Base-by-base conservation (phyloP, 306 rosid genomes). In the Fragaria ananassa region DNA sequence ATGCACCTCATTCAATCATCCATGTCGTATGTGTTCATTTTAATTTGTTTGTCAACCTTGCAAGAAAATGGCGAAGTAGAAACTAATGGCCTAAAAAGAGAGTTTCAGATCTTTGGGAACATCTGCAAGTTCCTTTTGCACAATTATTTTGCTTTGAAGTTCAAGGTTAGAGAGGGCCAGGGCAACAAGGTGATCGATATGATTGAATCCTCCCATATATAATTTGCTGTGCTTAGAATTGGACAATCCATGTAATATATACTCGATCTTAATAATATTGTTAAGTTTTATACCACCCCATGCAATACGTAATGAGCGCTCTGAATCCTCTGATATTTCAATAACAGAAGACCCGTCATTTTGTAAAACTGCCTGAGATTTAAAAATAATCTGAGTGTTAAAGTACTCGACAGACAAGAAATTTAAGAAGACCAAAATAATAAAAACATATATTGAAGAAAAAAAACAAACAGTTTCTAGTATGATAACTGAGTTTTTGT, bases 1-100 rank as follows among this genome's bases (percentile, higher is more conserved):
- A 56, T 23, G 66, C 68, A 41, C 19, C 42, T 64, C 70, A 37
- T 27, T 64, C 70, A 35, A 66, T 67, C 68, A 67, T 76, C 53
- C 53, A 76, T 17, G 74, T 39, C 44, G 57, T 47, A 34, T 35
- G 23, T 35, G 27, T 64, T 64, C 13, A 23, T 31, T 63, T 34
- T 31, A 31, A 31, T 31, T 34, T 34, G 44, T 63, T 17, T 63
- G 45, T 64, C 46, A 64, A 15, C 69, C n/a, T 64, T 34, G 45
- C 21, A 64, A 35, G 46, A 64, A 64, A 35, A 18, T 64, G 27
- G 39, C 70, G 70, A 64, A 35, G 27, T 45, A 35, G 70, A 41
- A 42, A 35, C 47, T 41, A 64, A 18, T 64, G 46, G 46, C 12
- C 45, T 35, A 18, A 9, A 64, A 64, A 35, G 69, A 35, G 69